Evolutionary conservation across 2,329 filamentous ascomycete species (phyloP).

Genomic region (Penicillium sp.): DNA sequence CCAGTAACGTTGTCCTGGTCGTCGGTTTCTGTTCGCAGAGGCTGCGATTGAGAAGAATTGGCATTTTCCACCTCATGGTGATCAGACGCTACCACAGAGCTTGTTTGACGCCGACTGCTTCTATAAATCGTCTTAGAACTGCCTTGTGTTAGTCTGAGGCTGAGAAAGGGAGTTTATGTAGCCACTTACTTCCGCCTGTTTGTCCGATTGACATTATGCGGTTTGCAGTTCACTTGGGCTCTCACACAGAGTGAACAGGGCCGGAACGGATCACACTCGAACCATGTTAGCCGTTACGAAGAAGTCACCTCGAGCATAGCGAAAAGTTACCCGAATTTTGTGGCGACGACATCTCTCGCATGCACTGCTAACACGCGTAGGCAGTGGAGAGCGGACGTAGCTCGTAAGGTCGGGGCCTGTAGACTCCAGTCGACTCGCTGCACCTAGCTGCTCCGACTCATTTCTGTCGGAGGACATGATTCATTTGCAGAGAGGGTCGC

Average conservation of each 20-base stretch:
- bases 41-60: background rate
- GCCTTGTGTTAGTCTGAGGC: background rate
- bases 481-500: background rate
- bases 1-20: background rate
- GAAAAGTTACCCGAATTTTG: constrained; percentile 33
- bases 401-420: background rate
- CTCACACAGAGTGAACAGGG: constrained; percentile 41
- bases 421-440: background rate
- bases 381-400: constrained; percentile 16
- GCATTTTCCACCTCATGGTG: background rate
- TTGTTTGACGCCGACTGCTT: background rate
- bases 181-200: constrained; percentile 21
- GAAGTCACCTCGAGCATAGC: background rate
- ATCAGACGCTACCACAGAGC: background rate
- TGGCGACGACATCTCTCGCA: constrained; percentile 38
- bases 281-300: background rate
- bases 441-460: background rate
- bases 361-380: constrained; percentile 35
- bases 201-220: constrained; percentile 4
- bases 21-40: background rate
- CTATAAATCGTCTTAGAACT: background rate
- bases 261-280: constrained; percentile 39
- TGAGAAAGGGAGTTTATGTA: background rate
- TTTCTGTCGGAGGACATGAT: background rate
- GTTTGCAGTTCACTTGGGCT: constrained; percentile 31